phyloP scores from a whole-genome alignment of 768 basidiomycete genomes.

The Kondoa malvinella region DNA sequence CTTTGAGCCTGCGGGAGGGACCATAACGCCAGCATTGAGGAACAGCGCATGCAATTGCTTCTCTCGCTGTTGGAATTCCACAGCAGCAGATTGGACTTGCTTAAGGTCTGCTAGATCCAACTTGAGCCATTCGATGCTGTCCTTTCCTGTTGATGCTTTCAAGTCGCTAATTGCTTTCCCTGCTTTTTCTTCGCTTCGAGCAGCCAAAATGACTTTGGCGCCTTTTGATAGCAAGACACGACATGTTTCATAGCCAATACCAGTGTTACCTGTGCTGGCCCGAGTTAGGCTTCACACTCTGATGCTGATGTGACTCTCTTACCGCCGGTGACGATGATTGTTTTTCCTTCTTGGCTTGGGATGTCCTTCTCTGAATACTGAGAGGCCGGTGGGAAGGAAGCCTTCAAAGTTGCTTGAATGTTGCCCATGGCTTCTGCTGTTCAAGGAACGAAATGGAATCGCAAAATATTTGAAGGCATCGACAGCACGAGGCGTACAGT shows the following conservation, averaged over 20 bases:
- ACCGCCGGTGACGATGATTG: not conserved
- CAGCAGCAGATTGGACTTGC: not conserved
- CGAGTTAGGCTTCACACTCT: no score
- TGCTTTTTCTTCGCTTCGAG: not conserved
- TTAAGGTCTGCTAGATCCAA: not conserved
- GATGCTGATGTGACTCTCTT: no score
- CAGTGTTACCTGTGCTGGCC: not conserved
- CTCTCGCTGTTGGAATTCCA: not conserved
- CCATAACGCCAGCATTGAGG: slow-evolving; percentile 13
- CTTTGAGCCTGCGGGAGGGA: slow-evolving; percentile 8
- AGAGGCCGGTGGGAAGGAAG: not conserved
- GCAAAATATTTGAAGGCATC: no score
- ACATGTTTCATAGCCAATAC: not conserved
- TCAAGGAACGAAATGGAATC: no score
- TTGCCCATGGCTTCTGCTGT: no score
- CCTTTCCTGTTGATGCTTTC: not conserved
- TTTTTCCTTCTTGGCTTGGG: not conserved
- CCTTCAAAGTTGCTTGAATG: not conserved
- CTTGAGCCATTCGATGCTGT: not conserved
- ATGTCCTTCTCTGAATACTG: not conserved
- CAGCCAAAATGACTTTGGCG: not conserved
- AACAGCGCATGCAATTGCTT: not conserved
- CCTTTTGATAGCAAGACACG: not conserved
- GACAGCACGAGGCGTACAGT: no score
- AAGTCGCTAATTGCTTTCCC: not conserved